Conservation (phyloP, 305 asterid genomes). For the Rubia balearica region DNA sequence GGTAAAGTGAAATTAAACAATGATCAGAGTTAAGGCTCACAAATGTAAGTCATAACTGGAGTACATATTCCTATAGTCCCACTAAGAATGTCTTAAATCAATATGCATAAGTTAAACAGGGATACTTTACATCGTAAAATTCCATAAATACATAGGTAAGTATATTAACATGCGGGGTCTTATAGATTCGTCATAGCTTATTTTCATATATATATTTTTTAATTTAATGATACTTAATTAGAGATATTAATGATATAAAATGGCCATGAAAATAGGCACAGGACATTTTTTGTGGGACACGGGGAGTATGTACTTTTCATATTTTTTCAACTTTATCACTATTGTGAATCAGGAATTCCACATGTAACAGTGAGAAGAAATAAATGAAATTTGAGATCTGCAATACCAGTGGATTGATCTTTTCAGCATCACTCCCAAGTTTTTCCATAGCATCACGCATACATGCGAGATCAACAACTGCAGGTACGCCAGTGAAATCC, state of each 20-base stretch:
- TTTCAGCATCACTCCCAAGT: constrained; percentile 79
- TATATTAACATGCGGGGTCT: background rate
- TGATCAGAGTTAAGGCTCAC: background rate
- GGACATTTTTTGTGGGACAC: background rate
- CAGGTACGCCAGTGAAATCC: constrained; percentile 96
- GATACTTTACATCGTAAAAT: background rate
- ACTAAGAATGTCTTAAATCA: too few species aligned
- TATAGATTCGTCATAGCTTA: background rate
- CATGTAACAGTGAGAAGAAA: background rate
- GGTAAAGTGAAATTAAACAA: background rate
- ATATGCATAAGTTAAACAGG: background rate
- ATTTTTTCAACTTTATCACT: background rate
- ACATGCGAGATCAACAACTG: constrained; percentile 89
- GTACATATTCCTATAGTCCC: too few species aligned
- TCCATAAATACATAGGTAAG: background rate
- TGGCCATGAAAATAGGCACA: background rate
- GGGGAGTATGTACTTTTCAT: background rate
- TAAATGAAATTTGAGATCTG: background rate
- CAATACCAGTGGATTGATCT: constrained; percentile 88
- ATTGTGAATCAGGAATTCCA: background rate
- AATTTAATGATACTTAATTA: background rate
- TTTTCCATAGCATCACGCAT: constrained; percentile 97
- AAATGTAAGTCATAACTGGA: too few species aligned
- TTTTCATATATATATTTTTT: background rate
- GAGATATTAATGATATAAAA: background rate